Evolutionary conservation across 23 red algal genomes (phyloP), one percentile per base, ranked within the genome.

Genomic region (Gracilaria gracilis): DNA sequence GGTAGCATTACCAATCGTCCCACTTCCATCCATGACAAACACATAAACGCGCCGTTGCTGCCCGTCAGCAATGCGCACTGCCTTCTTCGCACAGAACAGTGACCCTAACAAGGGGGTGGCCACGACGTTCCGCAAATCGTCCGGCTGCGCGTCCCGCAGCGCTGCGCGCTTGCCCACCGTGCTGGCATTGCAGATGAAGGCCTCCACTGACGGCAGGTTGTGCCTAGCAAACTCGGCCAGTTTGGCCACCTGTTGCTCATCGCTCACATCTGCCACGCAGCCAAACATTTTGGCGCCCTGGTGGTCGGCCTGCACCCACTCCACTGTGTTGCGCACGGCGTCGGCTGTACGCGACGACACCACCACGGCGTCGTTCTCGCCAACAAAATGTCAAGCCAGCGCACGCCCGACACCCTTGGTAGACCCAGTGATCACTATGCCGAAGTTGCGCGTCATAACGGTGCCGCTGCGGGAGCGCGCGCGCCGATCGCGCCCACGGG

Each of bases 151-250:
- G 53, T 79, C 67, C 17, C 46, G 29, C 38, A 94, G 38, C 33
- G 65, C 44, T 34, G 44, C 86, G 28, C 95, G 88, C 61, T 44
- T 19, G n/a, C 82, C 95, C 34, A 80, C 59, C 16, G 90, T 77
- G 57, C 95, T 91, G 2, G 95, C 95, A 46, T 98, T 98, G 86
- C 93, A 94, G 57, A 98, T 91, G 84, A 92, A 81, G 23, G 55
- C 46, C 59, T 98, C 79, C 29, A 98, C 57, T 23, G 61, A 27
- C 3, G 78, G 48, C 16, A 91, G 73, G 20, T 69, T 38, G 9
- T 51, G 25, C n/a, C 44, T 1, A 20, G 83, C 94, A 55, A 79
- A 84, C 70, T 21, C 57, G 24, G 35, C 62, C 28, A 96, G 83
- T 28, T 37, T n/a, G 34, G 71, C 78, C 34, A 96, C 79, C 71